Conservation (phyloP, 2,329 filamentous ascomycete genomes). For the Corniculantispora saksenae region DNA sequence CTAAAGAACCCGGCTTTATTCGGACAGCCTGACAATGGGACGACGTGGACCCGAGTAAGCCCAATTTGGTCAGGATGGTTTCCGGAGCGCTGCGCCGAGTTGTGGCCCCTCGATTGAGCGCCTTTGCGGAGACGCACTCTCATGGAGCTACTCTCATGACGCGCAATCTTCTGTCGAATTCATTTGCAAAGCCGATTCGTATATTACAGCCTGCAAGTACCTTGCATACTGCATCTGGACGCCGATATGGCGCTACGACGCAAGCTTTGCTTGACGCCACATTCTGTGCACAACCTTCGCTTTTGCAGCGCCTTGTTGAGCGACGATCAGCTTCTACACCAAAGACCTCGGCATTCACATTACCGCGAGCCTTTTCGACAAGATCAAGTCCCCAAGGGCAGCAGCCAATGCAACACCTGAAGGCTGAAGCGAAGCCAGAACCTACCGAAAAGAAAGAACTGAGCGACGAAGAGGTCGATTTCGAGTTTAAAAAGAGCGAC, state of each 20-base stretch:
- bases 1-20: neutral
- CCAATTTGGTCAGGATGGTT: slow-evolving; percentile 44
- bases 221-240: neutral
- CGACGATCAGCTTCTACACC: neutral
- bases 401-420: slow-evolving; percentile 20
- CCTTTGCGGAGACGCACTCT: slow-evolving; percentile 29
- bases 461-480: slow-evolving; percentile 36
- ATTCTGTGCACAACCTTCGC: neutral
- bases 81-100: slow-evolving; percentile 51
- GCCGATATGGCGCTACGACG: neutral
- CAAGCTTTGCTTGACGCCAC: neutral
- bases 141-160: slow-evolving; percentile 27
- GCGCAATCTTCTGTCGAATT: neutral
- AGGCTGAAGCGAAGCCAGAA: slow-evolving; percentile 29
- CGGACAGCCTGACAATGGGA: slow-evolving; percentile 11
- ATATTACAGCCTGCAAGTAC: neutral
- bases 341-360: neutral
- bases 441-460: slow-evolving; percentile 40
- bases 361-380: slow-evolving; percentile 1
- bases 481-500: slow-evolving; percentile 67
- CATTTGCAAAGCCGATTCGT: neutral
- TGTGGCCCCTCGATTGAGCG: slow-evolving; percentile 49
- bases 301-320: neutral
- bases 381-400: slow-evolving; percentile 1
- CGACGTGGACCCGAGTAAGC: slow-evolving; percentile 11